Conservation (phyloP, 257 asterid species). For the Solanum bulbocastanum region DNA sequence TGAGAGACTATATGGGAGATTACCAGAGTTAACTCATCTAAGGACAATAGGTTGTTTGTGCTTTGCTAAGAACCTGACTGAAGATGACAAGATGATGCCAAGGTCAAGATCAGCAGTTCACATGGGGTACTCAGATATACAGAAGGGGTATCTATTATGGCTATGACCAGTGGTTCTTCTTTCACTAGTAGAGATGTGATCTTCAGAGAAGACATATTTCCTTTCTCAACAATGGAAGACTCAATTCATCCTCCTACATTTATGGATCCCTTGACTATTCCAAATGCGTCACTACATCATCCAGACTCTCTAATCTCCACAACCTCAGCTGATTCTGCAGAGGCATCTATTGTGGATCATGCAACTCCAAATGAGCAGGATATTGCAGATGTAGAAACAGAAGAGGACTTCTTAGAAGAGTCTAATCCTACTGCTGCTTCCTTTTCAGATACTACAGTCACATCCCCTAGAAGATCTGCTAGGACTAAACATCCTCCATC, state of each 20-base stretch:
- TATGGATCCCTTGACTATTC: neutral
- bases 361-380: neutral
- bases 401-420: neutral
- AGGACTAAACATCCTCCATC: neutral
- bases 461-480: neutral
- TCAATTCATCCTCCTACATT: neutral
- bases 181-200: neutral
- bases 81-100: neutral
- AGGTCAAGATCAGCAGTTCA: neutral
- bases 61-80: neutral
- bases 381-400: neutral
- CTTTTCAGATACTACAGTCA: neutral
- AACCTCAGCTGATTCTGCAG: too few species aligned
- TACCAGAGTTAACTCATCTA: neutral
- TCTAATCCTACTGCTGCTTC: too few species aligned
- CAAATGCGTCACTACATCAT: neutral
- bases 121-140: neutral
- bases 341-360: too few species aligned
- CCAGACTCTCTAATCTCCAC: neutral
- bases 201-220: too few species aligned
- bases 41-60: neutral
- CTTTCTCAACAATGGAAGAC: neutral
- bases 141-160: neutral
- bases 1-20: neutral
- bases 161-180: neutral